Evolutionary conservation across 2,329 filamentous ascomycete genomes (phyloP).

Genomic region (Cladophialophora exuberans): DNA sequence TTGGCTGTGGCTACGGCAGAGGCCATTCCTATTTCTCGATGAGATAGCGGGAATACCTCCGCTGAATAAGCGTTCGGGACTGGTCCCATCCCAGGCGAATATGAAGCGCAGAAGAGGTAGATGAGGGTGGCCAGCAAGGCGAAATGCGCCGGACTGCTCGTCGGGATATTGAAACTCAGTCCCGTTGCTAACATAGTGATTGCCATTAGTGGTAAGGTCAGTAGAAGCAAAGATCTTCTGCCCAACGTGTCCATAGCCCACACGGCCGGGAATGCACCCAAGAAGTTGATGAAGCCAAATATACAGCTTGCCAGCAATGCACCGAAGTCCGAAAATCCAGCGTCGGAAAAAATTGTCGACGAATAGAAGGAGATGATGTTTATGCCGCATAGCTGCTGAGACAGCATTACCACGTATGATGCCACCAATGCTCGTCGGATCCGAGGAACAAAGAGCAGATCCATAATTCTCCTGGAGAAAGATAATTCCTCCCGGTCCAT

Average conservation of each 20-base stretch:
- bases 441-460: constrained; percentile 39
- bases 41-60: constrained; percentile 59
- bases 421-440: constrained; percentile 37
- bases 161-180: constrained; percentile 45
- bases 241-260: constrained; percentile 65
- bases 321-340: constrained; percentile 48
- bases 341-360: constrained; percentile 60
- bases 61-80: constrained; percentile 58
- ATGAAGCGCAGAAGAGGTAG: constrained; percentile 34
- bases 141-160: constrained; percentile 30
- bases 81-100: constrained; percentile 55
- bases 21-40: constrained; percentile 52
- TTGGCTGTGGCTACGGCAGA: constrained; percentile 46
- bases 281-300: constrained; percentile 67
- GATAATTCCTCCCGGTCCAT: background rate
- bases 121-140: constrained; percentile 32
- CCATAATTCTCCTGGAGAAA: constrained; percentile 37
- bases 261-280: constrained; percentile 65
- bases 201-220: constrained; percentile 62
- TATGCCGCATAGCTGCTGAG: constrained; percentile 49
- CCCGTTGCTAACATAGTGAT: constrained; percentile 45
- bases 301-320: constrained; percentile 61
- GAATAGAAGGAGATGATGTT: constrained; percentile 76
- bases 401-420: constrained; percentile 38
- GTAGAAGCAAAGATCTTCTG: constrained; percentile 58